Conservation (phyloP, 768 basidiomycete species). For the Rhizopogon vinicolor region DNA sequence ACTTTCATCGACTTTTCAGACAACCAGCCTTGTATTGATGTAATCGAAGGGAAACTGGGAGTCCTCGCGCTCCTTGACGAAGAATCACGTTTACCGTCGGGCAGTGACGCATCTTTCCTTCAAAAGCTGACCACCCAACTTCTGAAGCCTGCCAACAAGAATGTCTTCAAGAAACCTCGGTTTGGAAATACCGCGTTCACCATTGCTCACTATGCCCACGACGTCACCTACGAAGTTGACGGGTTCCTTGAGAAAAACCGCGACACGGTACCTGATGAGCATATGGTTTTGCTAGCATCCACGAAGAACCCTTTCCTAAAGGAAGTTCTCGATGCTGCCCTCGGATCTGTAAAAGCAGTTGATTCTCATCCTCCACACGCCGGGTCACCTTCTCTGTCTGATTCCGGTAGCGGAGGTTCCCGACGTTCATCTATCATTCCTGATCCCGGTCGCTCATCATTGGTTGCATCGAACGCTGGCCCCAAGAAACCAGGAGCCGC, state of each 20-base stretch:
- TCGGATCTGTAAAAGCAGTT: slow-evolving; percentile 61
- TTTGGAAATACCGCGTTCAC: slow-evolving; percentile 98
- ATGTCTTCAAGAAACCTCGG: slow-evolving; percentile 96
- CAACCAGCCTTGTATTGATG: slow-evolving; percentile 98
- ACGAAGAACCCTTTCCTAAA: slow-evolving; percentile 92
- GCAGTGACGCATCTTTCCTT: slow-evolving; percentile 88
- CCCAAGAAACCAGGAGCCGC: slow-evolving; percentile 63
- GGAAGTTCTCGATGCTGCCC: slow-evolving; percentile 89
- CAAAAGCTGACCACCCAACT: slow-evolving; percentile 90
- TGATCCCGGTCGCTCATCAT: slow-evolving; percentile 76
- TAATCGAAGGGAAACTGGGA: slow-evolving; percentile 96
- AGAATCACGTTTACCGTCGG: slow-evolving; percentile 93
- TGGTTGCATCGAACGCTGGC: slow-evolving; percentile 46
- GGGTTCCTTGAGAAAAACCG: slow-evolving; percentile 99
- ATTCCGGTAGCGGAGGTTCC: slow-evolving; percentile 71
- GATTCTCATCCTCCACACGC: slow-evolving; percentile 58
- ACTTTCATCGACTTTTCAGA: slow-evolving; percentile 99
- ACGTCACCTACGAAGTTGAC: slow-evolving; percentile 98
- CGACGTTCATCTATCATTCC: slow-evolving; percentile 83
- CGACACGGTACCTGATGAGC: slow-evolving; percentile 98
- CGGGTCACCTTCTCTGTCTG: slow-evolving; percentile 71
- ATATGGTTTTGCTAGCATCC: slow-evolving; percentile 79
- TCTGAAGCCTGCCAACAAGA: slow-evolving; percentile 77
- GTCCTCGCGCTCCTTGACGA: slow-evolving; percentile 94
- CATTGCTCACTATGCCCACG: slow-evolving; percentile 95